Evolutionary conservation across 129 eudicot genomes (phyloP).

Genomic region (Daucus carota): DH1_v3.0 NC_030383.2:42237501-42238000

Average conservation of each 20-base stretch:
- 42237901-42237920: not conserved
- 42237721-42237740: not conserved
- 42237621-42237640: not conserved
- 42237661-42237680: not conserved
- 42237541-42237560: not conserved
- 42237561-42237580: too few species aligned
- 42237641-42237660: not conserved
- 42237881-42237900: not conserved
- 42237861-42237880: not conserved
- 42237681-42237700: too few species aligned
- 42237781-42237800: conserved; percentile 39
- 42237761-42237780: conserved; percentile 29
- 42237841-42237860: not conserved
- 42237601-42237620: not conserved
- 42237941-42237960: not conserved
- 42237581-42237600: not conserved
- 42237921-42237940: not conserved
- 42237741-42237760: conserved; percentile 34
- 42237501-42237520: not conserved
- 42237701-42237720: not conserved
- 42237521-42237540: not conserved
- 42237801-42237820: conserved; percentile 42
- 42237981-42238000: not conserved
- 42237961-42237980: not conserved
- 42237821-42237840: conserved; percentile 37